Evolutionary conservation across 1,139 yeast genomes (phyloP), one percentile per base, ranked within the genome.

Genomic region (Candida sp.): DNA sequence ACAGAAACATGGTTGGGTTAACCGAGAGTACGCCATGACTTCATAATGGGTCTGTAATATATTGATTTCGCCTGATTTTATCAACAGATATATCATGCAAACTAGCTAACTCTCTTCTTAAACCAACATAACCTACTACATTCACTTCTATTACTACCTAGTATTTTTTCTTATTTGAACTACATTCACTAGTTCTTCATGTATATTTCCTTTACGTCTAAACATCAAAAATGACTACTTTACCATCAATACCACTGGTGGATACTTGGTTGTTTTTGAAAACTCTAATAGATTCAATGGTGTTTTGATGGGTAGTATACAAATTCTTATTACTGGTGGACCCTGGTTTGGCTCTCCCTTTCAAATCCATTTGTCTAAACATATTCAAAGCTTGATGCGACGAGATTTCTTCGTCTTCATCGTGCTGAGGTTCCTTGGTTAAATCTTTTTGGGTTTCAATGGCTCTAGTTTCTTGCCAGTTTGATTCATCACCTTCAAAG

Each of bases 361-460:
- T 91, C 64, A 93, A 78, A 66, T 93, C 99, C 77, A 93, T 75
- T 66, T 93, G 97, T 66, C 90, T 85, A 71, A 95, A 95, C 93
- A 93, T 89, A 68, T 87, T 87, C 62, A 93, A 78, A 11, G 98
- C 98, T 49, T 90, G 85, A 53, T 84, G 86, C 46, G 86, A 82
- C 23, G 82, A 73, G 43, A 80, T 74, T 58, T 84, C 93, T 45
- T 73, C 80, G 33, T 76, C 82, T 19, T 74, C 82, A 8, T 64
- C 71, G 43, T 65, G 73, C 29, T 46, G 47, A 12, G 51, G 52
- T 49, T 73, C 78, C 44, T 75, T 72, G 44, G 66, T 66, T 50
- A 68, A 68, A 45, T 68, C 74, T 52, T 67, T 68, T 45, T 70
- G 75, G 50, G 69, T 66, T 60, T 88, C 96, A 47, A 89, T 77